phyloP scores from a whole-genome alignment of 495 filamentous ascomycete genomes.

The Pseudoneurospora amorphoporcata region DNA sequence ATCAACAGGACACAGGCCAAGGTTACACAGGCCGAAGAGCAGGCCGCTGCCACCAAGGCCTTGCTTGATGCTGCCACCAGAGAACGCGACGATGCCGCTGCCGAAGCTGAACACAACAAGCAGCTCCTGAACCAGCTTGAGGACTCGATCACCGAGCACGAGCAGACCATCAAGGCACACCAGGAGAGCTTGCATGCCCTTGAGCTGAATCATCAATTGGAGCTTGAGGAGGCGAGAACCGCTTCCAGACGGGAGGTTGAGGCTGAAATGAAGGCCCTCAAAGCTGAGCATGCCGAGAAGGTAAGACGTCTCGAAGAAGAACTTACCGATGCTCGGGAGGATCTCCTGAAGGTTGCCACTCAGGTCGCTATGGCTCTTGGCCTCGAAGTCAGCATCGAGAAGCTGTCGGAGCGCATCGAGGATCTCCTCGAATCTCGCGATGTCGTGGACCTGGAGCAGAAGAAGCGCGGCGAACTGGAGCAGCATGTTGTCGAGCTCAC shows the following conservation, averaged over 20 bases:
- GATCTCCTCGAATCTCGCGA: slow-evolving; percentile 40
- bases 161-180: slow-evolving; percentile 38
- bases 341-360: slow-evolving; percentile 52
- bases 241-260: slow-evolving; percentile 31
- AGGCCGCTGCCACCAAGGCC: slow-evolving; percentile 47
- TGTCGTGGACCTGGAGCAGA: slow-evolving; percentile 42
- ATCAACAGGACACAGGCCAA: slow-evolving; percentile 52
- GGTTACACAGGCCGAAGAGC: slow-evolving; percentile 55
- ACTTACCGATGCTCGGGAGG: slow-evolving; percentile 57
- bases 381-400: slow-evolving; percentile 44
- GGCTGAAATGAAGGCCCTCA: slow-evolving; percentile 31
- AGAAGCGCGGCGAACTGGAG: slow-evolving; percentile 43
- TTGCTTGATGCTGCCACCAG: slow-evolving; percentile 44
- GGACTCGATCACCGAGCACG: slow-evolving; percentile 43
- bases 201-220: slow-evolving; percentile 32
- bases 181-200: slow-evolving; percentile 37
- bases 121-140: slow-evolving; percentile 47
- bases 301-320: slow-evolving; percentile 56
- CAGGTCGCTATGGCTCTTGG: slow-evolving; percentile 44
- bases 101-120: slow-evolving; percentile 40
- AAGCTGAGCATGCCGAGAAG: slow-evolving; percentile 47
- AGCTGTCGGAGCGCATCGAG: slow-evolving; percentile 43
- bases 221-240: slow-evolving; percentile 39
- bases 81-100: slow-evolving; percentile 33
- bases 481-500: slow-evolving; percentile 37